Evolutionary conservation across 805 yeast species (phyloP).

Genomic region (Candida tallmaniae): DNA sequence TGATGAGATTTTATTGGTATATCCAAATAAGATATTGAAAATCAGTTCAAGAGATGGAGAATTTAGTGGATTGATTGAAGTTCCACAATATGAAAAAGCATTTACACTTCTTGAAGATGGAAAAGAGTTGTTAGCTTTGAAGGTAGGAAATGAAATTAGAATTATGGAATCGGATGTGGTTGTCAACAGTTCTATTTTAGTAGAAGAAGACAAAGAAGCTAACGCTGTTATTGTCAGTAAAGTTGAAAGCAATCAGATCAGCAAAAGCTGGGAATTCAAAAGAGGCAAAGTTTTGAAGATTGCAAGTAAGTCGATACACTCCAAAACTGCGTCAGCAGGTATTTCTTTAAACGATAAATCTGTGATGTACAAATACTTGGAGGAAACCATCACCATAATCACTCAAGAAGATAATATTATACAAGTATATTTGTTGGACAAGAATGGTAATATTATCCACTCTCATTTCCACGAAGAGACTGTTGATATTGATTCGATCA

Average conservation of each 20-base stretch:
- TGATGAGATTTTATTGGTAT: constrained; percentile 13
- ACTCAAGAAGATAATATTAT: constrained; percentile 26
- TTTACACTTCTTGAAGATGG: constrained; percentile 4
- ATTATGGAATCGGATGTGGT: constrained; percentile 1
- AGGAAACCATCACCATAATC: constrained; percentile 54
- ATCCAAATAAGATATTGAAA: constrained; percentile 7
- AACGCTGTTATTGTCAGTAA: constrained; percentile 19
- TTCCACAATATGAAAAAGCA: constrained; percentile 5
- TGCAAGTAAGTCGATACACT: constrained; percentile 17
- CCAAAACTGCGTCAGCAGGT: constrained; percentile 52
- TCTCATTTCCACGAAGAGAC: constrained; percentile 37
- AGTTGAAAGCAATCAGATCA: constrained; percentile 11
- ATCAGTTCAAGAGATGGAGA: constrained; percentile 16
- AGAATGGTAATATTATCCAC: constrained; percentile 61
- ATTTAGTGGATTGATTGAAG: constrained; percentile 9
- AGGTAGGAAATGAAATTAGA: background rate
- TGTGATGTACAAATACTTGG: constrained; percentile 77
- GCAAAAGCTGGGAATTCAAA: constrained; percentile 29
- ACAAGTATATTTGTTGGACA: constrained; percentile 55
- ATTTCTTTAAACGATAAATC: constrained; percentile 62
- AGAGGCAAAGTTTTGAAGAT: constrained; percentile 14
- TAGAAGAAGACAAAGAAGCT: constrained; percentile 2
- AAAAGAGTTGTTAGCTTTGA: background rate
- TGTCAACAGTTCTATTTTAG: background rate
- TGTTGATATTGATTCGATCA: constrained; percentile 37